phyloP scores from a whole-genome alignment of 345 rosid genomes.

The Fremontodendron californicum region DNA sequence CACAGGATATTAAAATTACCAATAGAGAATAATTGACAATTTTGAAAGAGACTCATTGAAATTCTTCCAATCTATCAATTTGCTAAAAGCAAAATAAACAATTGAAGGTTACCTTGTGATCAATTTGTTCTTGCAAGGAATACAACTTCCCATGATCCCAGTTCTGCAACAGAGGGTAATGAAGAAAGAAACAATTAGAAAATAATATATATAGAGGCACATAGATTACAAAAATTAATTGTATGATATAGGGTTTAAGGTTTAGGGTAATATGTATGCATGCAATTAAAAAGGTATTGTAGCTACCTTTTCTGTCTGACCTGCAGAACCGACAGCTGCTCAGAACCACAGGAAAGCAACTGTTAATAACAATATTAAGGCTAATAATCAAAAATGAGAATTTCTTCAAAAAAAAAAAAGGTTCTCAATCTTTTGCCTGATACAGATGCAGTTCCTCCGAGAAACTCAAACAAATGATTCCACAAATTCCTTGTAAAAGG shows the following conservation, averaged over 20 bases:
- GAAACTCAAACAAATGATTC: conserved; percentile 58
- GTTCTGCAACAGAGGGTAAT: conserved; percentile 34
- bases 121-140: conserved; percentile 75
- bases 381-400: background rate
- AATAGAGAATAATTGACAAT: background rate
- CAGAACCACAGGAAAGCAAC: conserved; percentile 7
- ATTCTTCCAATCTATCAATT: background rate
- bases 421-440: conserved; percentile 35
- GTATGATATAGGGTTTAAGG: too few relatives aligned
- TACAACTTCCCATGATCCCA: conserved; percentile 67
- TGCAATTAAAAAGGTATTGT: too few relatives aligned
- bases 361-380: conserved; percentile 12
- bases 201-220: background rate
- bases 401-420: background rate
- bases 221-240: background rate
- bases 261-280: too few relatives aligned
- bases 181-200: conserved; percentile 4
- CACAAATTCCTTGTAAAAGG: conserved; percentile 76
- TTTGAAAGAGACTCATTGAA: background rate
- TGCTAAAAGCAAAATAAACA: background rate
- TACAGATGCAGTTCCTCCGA: conserved; percentile 60
- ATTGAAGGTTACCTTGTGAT: conserved; percentile 62
- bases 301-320: conserved; percentile 72
- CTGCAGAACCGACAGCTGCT: conserved; percentile 64
- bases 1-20: background rate